phyloP scores from a whole-genome alignment of 1,139 yeast genomes.

The Scheffersomyces segobiensis region DNA sequence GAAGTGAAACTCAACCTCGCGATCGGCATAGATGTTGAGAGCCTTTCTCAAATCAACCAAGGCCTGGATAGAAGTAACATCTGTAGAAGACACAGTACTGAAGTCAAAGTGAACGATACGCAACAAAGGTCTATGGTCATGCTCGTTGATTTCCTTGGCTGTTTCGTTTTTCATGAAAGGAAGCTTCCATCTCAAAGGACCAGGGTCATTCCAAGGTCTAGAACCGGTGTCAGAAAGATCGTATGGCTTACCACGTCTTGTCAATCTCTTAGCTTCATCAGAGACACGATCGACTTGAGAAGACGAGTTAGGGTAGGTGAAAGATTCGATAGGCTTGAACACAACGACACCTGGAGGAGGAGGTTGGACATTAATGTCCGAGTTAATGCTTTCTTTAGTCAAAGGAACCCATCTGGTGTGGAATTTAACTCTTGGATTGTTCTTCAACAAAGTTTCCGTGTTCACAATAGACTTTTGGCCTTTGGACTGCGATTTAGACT shows the following conservation, averaged over 20 bases:
- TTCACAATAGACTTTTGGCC: conserved; percentile 16
- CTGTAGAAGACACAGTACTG: conserved; percentile 71
- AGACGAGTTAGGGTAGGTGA: conserved; percentile 80
- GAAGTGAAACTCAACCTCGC: conserved; percentile 87
- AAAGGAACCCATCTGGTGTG: conserved; percentile 84
- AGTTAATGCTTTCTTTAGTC: conserved; percentile 56
- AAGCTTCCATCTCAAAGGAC: conserved; percentile 52
- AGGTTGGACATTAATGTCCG: conserved; percentile 56
- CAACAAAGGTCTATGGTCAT: conserved; percentile 64
- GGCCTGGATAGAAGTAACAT: conserved; percentile 78
- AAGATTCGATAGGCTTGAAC: conserved; percentile 78
- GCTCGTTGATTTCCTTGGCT: conserved; percentile 20
- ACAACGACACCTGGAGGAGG: conserved; percentile 94
- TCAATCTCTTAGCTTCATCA: conserved; percentile 63
- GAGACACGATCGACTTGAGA: conserved; percentile 68
- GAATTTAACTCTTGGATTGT: conserved; percentile 41
- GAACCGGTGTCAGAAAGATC: conserved; percentile 55
- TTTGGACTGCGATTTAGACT: conserved; percentile 14
- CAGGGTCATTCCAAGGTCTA: conserved; percentile 92
- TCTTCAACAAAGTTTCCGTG: conserved; percentile 23
- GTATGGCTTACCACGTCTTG: conserved; percentile 60
- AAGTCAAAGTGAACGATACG: conserved; percentile 79
- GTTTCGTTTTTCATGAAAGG: conserved; percentile 20
- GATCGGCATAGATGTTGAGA: conserved; percentile 71
- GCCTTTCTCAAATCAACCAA: conserved; percentile 76